Evolutionary conservation across 2,329 filamentous ascomycete species (phyloP), one percentile per base, ranked within the genome.

Genomic region (Westerdykella aurantiaca): DNA sequence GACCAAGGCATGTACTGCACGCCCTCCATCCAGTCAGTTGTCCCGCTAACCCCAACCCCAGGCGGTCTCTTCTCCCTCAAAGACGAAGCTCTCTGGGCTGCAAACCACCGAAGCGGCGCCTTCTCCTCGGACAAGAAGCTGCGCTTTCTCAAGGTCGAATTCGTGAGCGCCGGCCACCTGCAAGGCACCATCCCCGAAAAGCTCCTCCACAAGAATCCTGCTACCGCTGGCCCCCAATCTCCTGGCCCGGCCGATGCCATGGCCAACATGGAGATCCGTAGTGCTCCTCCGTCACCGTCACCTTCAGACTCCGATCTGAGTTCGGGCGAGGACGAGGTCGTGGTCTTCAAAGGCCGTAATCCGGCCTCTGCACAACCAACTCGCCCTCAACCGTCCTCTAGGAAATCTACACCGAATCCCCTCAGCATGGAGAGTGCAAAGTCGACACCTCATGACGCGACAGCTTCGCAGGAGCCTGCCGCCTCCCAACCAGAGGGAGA

Each of bases 61-160:
- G 25, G 25, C 7, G 16, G 33, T 29, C 16, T 41, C 11, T 69
- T 71, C 43, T 76, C 75, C 1, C 70, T 83, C 61, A 70, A 72
- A 49, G 75, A 83, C 51, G 79, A 81, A 63, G 79, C 78, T 31
- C 72, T 71, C 17, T 80, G 79, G 53, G 80, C 77, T 11, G 76
- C 75, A 56, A 70, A 66, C 14, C 73, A 77, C 51, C 66, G 68
- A 34, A 68, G 67, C 23, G 60, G 69, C 37, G 62, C 62, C 37
- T 75, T 73, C 63, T 70, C 72, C 43, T 61, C 71, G 3, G 70
- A 72, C 47, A 64, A 68, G 39, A 73, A 73, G 50, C 69, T 85
- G 39, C 73, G 82, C 46, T 67, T 82, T 53, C 70, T 74, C 42
- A 68, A 69, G 18, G 72, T 85, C 40, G 61, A 66, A 2, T 86